Percentiles rank a stretch among this genome's conserved stretches.
Evolutionary conservation across 2,329 filamentous ascomycete species (phyloP).

Genomic region (Biscogniauxia sp.): DNA sequence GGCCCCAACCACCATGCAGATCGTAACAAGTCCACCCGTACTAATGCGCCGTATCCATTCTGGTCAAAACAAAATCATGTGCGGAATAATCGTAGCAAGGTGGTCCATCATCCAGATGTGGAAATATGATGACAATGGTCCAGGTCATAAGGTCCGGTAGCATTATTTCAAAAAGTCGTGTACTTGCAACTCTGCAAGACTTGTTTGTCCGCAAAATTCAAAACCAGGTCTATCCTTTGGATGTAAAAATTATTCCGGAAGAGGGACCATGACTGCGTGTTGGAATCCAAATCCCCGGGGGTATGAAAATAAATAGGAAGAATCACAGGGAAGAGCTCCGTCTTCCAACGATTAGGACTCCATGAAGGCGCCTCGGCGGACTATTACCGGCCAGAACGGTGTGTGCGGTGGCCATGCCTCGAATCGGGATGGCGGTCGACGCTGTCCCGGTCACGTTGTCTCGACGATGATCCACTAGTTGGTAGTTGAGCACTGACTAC

Average conservation of each 20-base stretch:
- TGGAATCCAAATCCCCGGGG: slow-evolving; percentile 31
- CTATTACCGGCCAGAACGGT: slow-evolving; percentile 29
- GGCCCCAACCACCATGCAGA: slow-evolving; percentile 32
- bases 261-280: slow-evolving; percentile 23
- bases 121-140: slow-evolving; percentile 17
- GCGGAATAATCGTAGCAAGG: slow-evolving; percentile 27
- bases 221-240: slow-evolving; percentile 33
- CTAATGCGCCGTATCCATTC: slow-evolving; percentile 34
- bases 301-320: slow-evolving; percentile 31
- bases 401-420: slow-evolving; percentile 28
- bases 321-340: slow-evolving; percentile 16
- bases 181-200: slow-evolving; percentile 35
- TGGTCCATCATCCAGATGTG: slow-evolving; percentile 14
- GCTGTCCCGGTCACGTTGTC: slow-evolving; percentile 31
- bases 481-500: slow-evolving; percentile 30
- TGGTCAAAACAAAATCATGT: slow-evolving; percentile 29
- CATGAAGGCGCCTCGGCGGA: slow-evolving; percentile 21
- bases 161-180: slow-evolving; percentile 31
- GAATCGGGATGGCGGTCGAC: slow-evolving; percentile 31
- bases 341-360: slow-evolving; percentile 13
- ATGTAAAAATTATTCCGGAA: slow-evolving; percentile 27
- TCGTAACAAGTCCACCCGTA: slow-evolving; percentile 28
- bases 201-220: slow-evolving; percentile 28
- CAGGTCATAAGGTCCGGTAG: slow-evolving; percentile 26
- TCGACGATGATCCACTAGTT: slow-evolving; percentile 32